Evolutionary conservation across 2,329 filamentous ascomycete genomes (phyloP).

Genomic region (Lachnellula hyalina): DNA sequence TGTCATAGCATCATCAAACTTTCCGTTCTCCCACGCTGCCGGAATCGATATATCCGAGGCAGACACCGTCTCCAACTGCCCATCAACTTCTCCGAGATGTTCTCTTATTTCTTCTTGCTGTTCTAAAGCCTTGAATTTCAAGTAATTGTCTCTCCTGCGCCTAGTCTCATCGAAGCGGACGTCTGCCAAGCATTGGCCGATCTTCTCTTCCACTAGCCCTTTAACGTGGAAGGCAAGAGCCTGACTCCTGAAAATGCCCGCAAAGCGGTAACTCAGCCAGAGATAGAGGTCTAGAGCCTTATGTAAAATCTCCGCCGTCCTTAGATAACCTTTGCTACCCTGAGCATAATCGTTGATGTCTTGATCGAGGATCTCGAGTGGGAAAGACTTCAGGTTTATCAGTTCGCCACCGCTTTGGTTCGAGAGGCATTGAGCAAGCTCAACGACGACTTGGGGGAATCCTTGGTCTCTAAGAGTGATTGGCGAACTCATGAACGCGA

Average conservation of each 20-base stretch:
- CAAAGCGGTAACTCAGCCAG: constrained; percentile 89
- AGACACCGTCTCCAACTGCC: neutral
- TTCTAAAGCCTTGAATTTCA: neutral
- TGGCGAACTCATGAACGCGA: constrained; percentile 71
- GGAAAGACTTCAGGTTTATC: constrained; percentile 63
- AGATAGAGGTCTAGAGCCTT: constrained; percentile 79
- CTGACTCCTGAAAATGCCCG: constrained; percentile 72
- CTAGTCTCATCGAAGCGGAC: neutral
- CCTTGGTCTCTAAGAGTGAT: constrained; percentile 47
- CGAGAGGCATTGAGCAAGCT: constrained; percentile 66
- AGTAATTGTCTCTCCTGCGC: neutral
- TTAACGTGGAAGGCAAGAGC: constrained; percentile 76
- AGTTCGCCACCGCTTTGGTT: constrained; percentile 69
- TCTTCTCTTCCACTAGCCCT: constrained; percentile 67
- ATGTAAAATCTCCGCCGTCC: constrained; percentile 70
- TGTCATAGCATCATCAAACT: neutral
- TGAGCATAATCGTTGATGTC: constrained; percentile 32
- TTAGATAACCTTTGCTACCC: constrained; percentile 47
- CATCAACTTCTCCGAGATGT: neutral
- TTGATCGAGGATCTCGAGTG: constrained; percentile 69
- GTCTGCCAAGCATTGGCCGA: constrained; percentile 36
- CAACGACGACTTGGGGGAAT: constrained; percentile 48
- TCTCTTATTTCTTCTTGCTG: neutral
- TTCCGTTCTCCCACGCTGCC: neutral
- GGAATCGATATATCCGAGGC: neutral